A percentile compares a stretch with the other conserved stretches of the same genome.
These are phyloP conservation scores for Licmophora abbreviata DNA, from an alignment of 108 stramenopile genomes.

Conservation along the genomic window DNA sequence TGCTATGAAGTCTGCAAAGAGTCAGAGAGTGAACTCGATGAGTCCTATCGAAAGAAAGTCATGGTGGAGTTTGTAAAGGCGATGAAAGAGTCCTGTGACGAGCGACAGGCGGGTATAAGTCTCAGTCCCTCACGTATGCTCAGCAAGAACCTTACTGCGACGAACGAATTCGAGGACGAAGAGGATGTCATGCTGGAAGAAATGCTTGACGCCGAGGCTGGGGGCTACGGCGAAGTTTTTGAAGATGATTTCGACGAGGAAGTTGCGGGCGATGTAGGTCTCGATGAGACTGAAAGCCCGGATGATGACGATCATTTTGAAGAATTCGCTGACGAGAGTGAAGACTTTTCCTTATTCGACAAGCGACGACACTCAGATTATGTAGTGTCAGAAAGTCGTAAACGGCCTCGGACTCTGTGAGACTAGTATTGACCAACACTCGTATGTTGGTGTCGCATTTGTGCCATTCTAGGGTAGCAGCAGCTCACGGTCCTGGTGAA, in stretches of 20 bases:
- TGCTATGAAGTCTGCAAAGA: slow-evolving; percentile 61
- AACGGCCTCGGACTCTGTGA: no score
- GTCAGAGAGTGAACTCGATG: slow-evolving; percentile 40
- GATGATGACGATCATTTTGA: no score
- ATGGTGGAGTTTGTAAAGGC: slow-evolving; percentile 69
- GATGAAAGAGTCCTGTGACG: slow-evolving; percentile 38
- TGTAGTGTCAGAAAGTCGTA: no score
- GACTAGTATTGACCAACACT: no score
- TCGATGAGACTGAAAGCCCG: slow-evolving; percentile 9
- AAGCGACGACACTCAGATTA: no score
- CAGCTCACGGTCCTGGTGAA: no score
- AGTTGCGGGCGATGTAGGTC: slow-evolving; percentile 11
- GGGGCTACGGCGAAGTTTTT: slow-evolving; percentile 49
- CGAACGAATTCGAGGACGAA: slow-evolving; percentile 31
- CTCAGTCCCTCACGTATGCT: no score
- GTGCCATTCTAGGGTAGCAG: no score
- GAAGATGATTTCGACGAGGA: slow-evolving; percentile 49
- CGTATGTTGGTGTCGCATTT: no score
- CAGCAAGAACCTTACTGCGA: background rate
- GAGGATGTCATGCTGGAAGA: slow-evolving; percentile 67
- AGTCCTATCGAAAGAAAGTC: slow-evolving; percentile 58
- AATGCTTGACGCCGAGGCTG: slow-evolving; percentile 49
- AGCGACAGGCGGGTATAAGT: background rate
- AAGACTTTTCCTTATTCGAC: slow-evolving; percentile 2
- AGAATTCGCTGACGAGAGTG: slow-evolving; percentile 15